A percentile compares a stretch with the other conserved stretches of the same genome.
Conservation (phyloP, 2,329 filamentous ascomycete genomes). For the Exophiala lecanii-corni region DNA sequence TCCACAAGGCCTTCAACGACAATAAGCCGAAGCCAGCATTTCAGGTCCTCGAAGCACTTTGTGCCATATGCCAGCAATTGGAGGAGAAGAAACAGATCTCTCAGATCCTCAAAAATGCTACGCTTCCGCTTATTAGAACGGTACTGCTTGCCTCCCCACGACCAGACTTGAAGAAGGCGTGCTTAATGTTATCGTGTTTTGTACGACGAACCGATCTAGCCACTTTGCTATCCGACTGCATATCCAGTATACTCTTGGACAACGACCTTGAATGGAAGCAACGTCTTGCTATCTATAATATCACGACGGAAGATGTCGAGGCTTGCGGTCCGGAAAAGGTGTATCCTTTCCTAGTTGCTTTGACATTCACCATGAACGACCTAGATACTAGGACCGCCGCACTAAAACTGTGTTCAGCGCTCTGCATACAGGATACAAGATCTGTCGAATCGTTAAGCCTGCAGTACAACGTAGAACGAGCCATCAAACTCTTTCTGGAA, state of each 20-base stretch:
- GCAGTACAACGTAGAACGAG: constrained; percentile 2
- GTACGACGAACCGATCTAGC: constrained; percentile 15
- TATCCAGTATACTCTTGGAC: constrained; percentile 7
- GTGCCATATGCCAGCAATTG: constrained; percentile 28
- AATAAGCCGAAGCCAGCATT: constrained; percentile 42
- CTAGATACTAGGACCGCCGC: constrained; percentile 24
- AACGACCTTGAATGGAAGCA: constrained; percentile 9
- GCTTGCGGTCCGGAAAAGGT: constrained; percentile 9
- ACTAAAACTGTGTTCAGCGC: constrained; percentile 22
- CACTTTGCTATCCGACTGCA: constrained; percentile 8
- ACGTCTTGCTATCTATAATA: constrained; percentile 11
- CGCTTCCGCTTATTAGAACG: constrained; percentile 16
- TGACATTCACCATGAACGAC: constrained; percentile 22
- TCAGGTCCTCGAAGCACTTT: constrained; percentile 40
- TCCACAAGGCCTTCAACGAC: constrained; percentile 39
- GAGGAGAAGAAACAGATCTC: constrained; percentile 18
- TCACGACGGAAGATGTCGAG: constrained; percentile 7
- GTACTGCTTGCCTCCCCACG: constrained; percentile 19
- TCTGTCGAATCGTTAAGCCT: constrained; percentile 1
- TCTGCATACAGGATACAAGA: constrained; percentile 11
- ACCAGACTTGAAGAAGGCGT: constrained; percentile 23
- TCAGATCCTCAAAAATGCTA: constrained; percentile 11
- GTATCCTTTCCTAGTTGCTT: constrained; percentile 15
- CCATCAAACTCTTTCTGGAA: constrained; percentile 19
- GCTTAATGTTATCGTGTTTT: constrained; percentile 21